Percentiles rank a stretch among this genome's conserved stretches.
Evolutionary conservation across 352 stramenopile species (phyloP).

Genomic region (Phytophthora rubi): DNA sequence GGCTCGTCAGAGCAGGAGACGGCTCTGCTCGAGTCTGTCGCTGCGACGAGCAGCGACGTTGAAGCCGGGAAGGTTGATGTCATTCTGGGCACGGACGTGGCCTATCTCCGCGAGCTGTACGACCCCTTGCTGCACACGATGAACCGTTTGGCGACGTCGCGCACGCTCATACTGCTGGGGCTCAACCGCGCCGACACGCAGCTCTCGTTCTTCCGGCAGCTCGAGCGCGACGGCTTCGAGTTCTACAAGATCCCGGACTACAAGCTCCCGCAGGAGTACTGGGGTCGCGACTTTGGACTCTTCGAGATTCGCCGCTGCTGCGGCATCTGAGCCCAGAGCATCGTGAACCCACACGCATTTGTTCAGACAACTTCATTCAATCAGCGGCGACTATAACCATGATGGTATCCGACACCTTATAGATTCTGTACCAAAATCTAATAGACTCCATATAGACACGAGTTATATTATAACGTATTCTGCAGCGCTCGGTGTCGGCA

Average conservation of each 20-base stretch:
- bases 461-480: background rate
- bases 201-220: constrained; percentile 68
- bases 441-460: constrained; percentile 19
- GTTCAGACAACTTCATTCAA: constrained; percentile 1
- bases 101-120: constrained; percentile 79
- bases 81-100: constrained; percentile 84
- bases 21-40: constrained; percentile 48
- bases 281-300: constrained; percentile 81
- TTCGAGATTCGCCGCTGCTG: constrained; percentile 68
- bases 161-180: constrained; percentile 72
- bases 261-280: constrained; percentile 57
- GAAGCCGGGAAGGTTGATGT: constrained; percentile 55
- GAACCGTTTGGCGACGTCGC: constrained; percentile 40
- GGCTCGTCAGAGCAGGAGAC: constrained; percentile 50
- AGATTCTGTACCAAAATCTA: constrained; percentile 31
- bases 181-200: constrained; percentile 77
- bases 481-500: constrained; percentile 16
- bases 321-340: background rate
- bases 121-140: constrained; percentile 76
- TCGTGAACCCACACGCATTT: constrained; percentile 1
- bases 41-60: constrained; percentile 9
- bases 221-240: constrained; percentile 74
- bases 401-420: constrained; percentile 16
- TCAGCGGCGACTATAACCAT: background rate
- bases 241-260: constrained; percentile 86